A percentile compares a stretch with the other conserved stretches of the same genome.
Evolutionary conservation across 805 yeast genomes (phyloP).

Genomic region (Candida oleophila): DNA sequence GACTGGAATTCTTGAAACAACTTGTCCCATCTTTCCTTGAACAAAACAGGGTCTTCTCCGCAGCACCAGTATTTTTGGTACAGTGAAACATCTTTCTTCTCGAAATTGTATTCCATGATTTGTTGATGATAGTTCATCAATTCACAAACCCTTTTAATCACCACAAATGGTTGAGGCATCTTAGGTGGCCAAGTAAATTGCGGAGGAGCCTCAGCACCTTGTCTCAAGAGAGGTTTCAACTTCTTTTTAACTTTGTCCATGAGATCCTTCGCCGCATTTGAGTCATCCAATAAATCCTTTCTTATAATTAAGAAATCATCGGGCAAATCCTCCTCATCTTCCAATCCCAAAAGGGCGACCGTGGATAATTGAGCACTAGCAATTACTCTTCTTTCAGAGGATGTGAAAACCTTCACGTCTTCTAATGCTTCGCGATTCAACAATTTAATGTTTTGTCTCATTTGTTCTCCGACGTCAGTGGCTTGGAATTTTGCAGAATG

Average conservation of each 20-base stretch:
- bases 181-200: constrained; percentile 99
- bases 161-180: constrained; percentile 96
- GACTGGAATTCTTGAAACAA: constrained; percentile 86
- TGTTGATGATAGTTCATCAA: constrained; percentile 88
- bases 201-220: constrained; percentile 95
- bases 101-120: constrained; percentile 80
- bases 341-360: constrained; percentile 67
- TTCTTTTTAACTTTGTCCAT: constrained; percentile 98
- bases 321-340: constrained; percentile 53
- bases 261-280: constrained; percentile 95
- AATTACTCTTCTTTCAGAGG: constrained; percentile 92
- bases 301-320: constrained; percentile 79
- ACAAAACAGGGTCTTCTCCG: constrained; percentile 87
- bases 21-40: constrained; percentile 97
- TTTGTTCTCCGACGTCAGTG: constrained; percentile 91
- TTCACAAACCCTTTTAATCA: constrained; percentile 90
- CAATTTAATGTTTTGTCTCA: constrained; percentile 86
- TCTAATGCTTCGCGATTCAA: constrained; percentile 81
- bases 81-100: constrained; percentile 57
- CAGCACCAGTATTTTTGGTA: constrained; percentile 93
- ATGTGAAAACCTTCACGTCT: constrained; percentile 82
- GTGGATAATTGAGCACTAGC: constrained; percentile 90
- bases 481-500: constrained; percentile 96
- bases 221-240: constrained; percentile 87
- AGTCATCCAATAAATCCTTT: constrained; percentile 90